Percentiles rank a stretch among this genome's conserved stretches.
Conservation (phyloP, 2,329 filamentous ascomycete species). For the Aspergillus neotritici region DNA sequence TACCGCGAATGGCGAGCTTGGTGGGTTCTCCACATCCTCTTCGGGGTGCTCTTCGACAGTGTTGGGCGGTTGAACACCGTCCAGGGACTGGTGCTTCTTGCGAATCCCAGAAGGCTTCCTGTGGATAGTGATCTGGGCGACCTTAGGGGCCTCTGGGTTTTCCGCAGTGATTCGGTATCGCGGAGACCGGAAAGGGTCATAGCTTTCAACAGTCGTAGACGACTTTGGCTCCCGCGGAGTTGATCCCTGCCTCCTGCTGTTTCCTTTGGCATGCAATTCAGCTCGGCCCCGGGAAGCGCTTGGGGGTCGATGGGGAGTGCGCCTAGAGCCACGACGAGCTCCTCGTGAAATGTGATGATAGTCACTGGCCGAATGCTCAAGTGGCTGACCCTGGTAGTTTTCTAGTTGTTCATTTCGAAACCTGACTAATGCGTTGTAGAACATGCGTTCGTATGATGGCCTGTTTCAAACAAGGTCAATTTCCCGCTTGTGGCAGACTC, state of each 20-base stretch:
- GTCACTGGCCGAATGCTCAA: slow-evolving; percentile 84
- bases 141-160: slow-evolving; percentile 48
- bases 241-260: slow-evolving; percentile 47
- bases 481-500: no score
- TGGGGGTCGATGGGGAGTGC: slow-evolving; percentile 14
- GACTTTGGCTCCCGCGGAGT: slow-evolving; percentile 42
- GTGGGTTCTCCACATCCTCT: slow-evolving; percentile 8
- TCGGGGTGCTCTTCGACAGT: slow-evolving; percentile 18
- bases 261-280: slow-evolving; percentile 53
- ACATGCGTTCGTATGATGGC: slow-evolving; percentile 84
- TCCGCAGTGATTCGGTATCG: slow-evolving; percentile 43
- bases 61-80: slow-evolving; percentile 13
- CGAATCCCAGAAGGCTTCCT: slow-evolving; percentile 34
- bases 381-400: slow-evolving; percentile 68
- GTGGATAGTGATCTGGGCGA: slow-evolving; percentile 65
- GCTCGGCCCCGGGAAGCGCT: slow-evolving; percentile 43
- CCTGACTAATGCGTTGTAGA: slow-evolving; percentile 77
- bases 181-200: slow-evolving; percentile 77
- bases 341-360: slow-evolving; percentile 68
- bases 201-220: slow-evolving; percentile 54
- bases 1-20: slow-evolving; percentile 28
- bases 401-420: slow-evolving; percentile 82
- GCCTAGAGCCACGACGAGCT: slow-evolving; percentile 27
- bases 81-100: slow-evolving; percentile 2
- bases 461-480: slow-evolving; percentile 38